Conservation (phyloP, 2,329 filamentous ascomycete species). For the Tolypocladium inflatum region DNA sequence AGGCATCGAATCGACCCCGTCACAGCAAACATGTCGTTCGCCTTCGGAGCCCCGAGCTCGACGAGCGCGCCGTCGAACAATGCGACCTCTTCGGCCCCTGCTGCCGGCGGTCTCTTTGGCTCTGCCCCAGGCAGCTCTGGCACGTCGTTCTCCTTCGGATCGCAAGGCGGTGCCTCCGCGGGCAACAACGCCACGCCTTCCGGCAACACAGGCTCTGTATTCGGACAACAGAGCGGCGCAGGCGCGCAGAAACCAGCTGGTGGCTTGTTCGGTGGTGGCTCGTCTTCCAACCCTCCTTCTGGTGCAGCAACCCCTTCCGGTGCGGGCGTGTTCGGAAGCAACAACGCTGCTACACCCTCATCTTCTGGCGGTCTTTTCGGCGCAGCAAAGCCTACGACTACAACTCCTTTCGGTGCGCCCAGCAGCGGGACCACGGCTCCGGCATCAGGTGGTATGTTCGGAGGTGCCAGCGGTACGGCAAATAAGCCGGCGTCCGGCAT, state of each 20-base stretch:
- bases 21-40: constrained; percentile 27
- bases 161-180: constrained; percentile 12
- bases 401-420: constrained; percentile 9
- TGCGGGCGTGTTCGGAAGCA: constrained; percentile 9
- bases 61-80: constrained; percentile 21
- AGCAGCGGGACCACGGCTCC: constrained; percentile 6
- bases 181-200: constrained; percentile 18
- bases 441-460: constrained; percentile 7
- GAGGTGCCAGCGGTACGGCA: constrained; percentile 5
- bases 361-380: constrained; percentile 7
- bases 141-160: constrained; percentile 32
- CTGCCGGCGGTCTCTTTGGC: constrained; percentile 32
- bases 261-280: constrained; percentile 19
- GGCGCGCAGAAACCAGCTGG: constrained; percentile 16
- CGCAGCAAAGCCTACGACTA: constrained; percentile 5
- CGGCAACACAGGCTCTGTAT: constrained; percentile 16
- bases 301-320: constrained; percentile 10
- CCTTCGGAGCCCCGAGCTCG: constrained; percentile 23
- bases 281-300: neutral
- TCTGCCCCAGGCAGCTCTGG: constrained; percentile 12
- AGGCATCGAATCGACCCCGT: neutral
- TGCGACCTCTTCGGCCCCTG: constrained; percentile 26
- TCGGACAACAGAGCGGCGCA: constrained; percentile 20
- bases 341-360: constrained; percentile 1
- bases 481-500: constrained; percentile 16